Evolutionary conservation across 306 rosid genomes (phyloP).

Genomic region (Abrus precatorius): DNA sequence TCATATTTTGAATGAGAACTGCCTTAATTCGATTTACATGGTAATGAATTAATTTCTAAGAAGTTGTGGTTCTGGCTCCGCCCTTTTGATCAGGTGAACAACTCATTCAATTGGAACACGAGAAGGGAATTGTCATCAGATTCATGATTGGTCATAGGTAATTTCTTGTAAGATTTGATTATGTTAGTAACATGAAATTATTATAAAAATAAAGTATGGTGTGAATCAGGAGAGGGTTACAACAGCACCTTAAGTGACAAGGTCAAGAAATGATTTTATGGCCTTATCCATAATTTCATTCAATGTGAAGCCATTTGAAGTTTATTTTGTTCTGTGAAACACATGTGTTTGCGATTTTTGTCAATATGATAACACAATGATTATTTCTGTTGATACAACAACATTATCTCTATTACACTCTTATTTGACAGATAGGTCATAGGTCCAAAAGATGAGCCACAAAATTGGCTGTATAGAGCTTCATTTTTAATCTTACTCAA

Average conservation of each 20-base stretch:
- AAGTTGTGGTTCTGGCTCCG: slow-evolving; percentile 10
- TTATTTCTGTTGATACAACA: not conserved
- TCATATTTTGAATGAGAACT: not conserved
- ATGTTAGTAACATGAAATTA: slow-evolving; percentile 8
- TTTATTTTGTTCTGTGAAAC: not conserved
- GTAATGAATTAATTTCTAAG: slow-evolving; percentile 45
- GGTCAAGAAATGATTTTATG: not conserved
- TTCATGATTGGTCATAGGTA: slow-evolving; percentile 94
- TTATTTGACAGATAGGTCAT: slow-evolving; percentile 2
- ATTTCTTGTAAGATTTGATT: slow-evolving; percentile 13
- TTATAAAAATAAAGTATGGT: not conserved
- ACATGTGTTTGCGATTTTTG: not conserved
- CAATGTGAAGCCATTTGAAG: slow-evolving; percentile 15
- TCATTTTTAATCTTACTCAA: not conserved
- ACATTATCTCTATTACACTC: not conserved
- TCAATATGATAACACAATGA: slow-evolving; percentile 2
- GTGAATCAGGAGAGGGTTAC: not conserved
- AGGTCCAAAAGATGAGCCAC: not conserved
- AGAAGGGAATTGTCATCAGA: slow-evolving; percentile 83
- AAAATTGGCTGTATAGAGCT: not conserved
- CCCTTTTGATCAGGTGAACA: slow-evolving; percentile 64
- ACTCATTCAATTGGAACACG: slow-evolving; percentile 79
- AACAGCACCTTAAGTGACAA: not conserved
- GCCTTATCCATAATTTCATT: slow-evolving; percentile 9
- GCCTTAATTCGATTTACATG: not conserved